These are phyloP conservation scores for Scedosporium apiospermum DNA, from an alignment of 2,329 filamentous ascomycete genomes.

Conservation along the genomic window DNA sequence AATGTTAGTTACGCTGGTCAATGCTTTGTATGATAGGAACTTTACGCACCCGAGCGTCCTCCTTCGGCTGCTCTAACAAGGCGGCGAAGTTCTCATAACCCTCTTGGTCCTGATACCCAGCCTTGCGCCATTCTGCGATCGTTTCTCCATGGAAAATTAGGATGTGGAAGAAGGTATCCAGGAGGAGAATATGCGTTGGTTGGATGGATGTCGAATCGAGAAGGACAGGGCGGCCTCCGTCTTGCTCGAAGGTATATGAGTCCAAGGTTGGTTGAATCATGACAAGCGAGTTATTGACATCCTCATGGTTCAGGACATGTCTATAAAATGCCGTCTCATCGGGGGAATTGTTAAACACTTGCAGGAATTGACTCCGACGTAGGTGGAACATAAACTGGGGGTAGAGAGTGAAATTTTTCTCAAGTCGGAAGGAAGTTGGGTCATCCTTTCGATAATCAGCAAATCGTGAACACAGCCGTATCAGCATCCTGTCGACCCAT, in stretches of 20 bases:
- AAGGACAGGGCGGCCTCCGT: slow-evolving; percentile 85
- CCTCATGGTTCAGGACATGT: slow-evolving; percentile 94
- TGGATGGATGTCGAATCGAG: slow-evolving; percentile 96
- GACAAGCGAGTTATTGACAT: slow-evolving; percentile 90
- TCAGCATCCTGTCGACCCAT: slow-evolving; percentile 98
- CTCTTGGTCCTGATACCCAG: slow-evolving; percentile 94
- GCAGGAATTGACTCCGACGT: slow-evolving; percentile 90
- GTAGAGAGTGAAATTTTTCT: slow-evolving; percentile 98
- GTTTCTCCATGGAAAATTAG: slow-evolving; percentile 98
- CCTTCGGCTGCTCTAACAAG: slow-evolving; percentile 85
- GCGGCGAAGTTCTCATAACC: slow-evolving; percentile 93
- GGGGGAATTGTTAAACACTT: slow-evolving; percentile 98
- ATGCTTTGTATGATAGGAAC: not conserved
- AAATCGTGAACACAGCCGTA: slow-evolving; percentile 89
- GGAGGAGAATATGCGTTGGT: slow-evolving; percentile 80
- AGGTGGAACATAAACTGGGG: slow-evolving; percentile 99
- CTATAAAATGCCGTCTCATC: slow-evolving; percentile 99
- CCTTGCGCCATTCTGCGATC: slow-evolving; percentile 95
- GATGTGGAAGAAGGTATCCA: slow-evolving; percentile 99
- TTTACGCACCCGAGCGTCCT: slow-evolving; percentile 75
- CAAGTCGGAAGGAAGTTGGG: slow-evolving; percentile 87
- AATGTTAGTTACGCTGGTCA: slow-evolving; percentile 14
- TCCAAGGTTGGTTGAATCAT: slow-evolving; percentile 99
- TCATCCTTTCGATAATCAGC: slow-evolving; percentile 98
- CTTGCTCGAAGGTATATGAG: slow-evolving; percentile 94